Conservation (phyloP, 1,139 yeast genomes). For the Suhomyces yuchorum region DNA sequence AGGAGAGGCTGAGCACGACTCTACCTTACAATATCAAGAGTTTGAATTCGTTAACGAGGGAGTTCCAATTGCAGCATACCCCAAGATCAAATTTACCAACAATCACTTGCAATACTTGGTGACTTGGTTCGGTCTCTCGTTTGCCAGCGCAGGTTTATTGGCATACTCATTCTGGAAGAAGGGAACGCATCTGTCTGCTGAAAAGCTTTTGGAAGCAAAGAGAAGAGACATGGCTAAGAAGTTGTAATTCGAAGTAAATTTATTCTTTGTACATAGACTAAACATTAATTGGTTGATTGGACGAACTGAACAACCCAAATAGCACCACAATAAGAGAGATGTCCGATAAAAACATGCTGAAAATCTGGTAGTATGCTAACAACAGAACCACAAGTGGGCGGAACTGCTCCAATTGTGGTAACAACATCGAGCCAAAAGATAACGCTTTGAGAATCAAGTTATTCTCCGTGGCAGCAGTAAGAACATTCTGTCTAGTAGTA, state of each 20-base stretch:
- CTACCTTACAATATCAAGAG: slow-evolving; percentile 45
- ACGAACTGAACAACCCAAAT: slow-evolving; percentile 39
- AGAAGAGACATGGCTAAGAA: slow-evolving; percentile 37
- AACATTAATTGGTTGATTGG: not conserved
- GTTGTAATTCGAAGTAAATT: not conserved
- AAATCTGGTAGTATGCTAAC: slow-evolving; percentile 42
- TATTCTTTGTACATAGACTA: slow-evolving; percentile 3
- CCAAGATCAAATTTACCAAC: slow-evolving; percentile 78
- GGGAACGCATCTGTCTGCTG: slow-evolving; percentile 39
- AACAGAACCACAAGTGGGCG: slow-evolving; percentile 32
- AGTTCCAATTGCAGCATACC: slow-evolving; percentile 84
- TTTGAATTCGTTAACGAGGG: slow-evolving; percentile 69
- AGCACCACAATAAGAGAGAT: slow-evolving; percentile 40
- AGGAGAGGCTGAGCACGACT: slow-evolving; percentile 27
- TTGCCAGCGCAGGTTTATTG: slow-evolving; percentile 69
- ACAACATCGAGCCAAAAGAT: slow-evolving; percentile 37
- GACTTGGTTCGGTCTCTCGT: slow-evolving; percentile 91
- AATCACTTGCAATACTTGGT: slow-evolving; percentile 89
- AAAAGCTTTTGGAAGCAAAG: slow-evolving; percentile 45
- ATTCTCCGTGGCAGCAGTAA: slow-evolving; percentile 28
- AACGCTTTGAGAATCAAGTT: slow-evolving; percentile 34
- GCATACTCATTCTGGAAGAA: slow-evolving; percentile 36
- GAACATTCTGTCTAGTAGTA: slow-evolving; percentile 28
- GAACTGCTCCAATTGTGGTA: slow-evolving; percentile 36
- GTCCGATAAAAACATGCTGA: slow-evolving; percentile 43